Base-by-base conservation (phyloP, 495 filamentous ascomycete species). In the Penicillium coprophilum region DNA sequence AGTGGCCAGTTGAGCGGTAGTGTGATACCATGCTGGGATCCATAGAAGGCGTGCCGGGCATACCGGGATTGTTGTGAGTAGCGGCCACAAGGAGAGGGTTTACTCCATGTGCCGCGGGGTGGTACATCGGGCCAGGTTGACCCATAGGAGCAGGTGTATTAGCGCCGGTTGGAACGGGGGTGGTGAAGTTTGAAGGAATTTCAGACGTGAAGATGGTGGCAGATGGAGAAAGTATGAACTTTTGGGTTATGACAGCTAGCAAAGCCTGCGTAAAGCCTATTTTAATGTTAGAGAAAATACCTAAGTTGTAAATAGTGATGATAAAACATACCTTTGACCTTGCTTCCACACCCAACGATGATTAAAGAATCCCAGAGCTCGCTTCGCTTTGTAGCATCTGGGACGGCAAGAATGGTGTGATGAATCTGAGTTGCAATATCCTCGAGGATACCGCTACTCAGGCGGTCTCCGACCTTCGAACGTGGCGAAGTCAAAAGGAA, bases 141-240 rank as follows among this genome's bases (percentile, higher is more conserved):
- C 83, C 83, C 20, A 83, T 77, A 48, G 83, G 86, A 8, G 85
- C 87, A 0, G 94, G 94, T 0, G 94, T 98, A 68, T 92, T 93
- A 19, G 93, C 94, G 19, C 94, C 94, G 0, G 94, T 98, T 6
- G 90, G 92, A 36, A 85, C 80, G 11, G 94, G 94, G 0, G 94
- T 97, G 43, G 88, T 89, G 66, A 96, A 81, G 71, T 92, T 90
- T 1, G 89, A 94, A 19, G 92, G 92, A 32, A 98, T 84, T 72
- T 98, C 94, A 44, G 90, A 95, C 34, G 91, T 96, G 79, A 98
- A 98, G 64, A 97, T 97, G 34, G 92, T 96, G 21, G 88, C 91
- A 40, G 89, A 92, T 0, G 94, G 94, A 5, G 92, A 93, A 55
- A 97, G 87, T 36, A 96, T 77, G 68, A 94, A 95, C 61, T 91